Percentiles rank a stretch among this genome's conserved stretches.
These are phyloP conservation scores for Tulasnella sp. DNA, from an alignment of 768 basidiomycete genomes.

Conservation along the genomic window DNA sequence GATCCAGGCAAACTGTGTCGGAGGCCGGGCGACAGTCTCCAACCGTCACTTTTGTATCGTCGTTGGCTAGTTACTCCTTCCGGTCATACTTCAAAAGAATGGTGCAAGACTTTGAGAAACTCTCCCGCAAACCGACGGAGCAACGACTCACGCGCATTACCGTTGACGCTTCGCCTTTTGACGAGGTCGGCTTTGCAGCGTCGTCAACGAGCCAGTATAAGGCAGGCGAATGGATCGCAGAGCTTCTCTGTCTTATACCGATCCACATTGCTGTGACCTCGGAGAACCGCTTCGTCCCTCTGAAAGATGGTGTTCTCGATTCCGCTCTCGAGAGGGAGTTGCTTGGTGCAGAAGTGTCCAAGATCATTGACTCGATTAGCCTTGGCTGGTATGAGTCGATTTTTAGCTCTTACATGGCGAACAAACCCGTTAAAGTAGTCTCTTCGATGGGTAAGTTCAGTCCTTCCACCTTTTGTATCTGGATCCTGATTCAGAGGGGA, in stretches of 20 bases:
- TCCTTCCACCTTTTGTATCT: background rate
- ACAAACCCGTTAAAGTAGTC: constrained; percentile 62
- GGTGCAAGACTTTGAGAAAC: too few relatives aligned
- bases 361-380: constrained; percentile 51
- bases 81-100: too few relatives aligned
- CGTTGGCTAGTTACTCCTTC: too few relatives aligned
- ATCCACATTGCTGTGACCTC: constrained; percentile 58
- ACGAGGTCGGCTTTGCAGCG: too few relatives aligned
- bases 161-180: too few relatives aligned
- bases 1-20: background rate
- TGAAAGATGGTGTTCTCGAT: constrained; percentile 59
- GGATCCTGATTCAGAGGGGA: background rate
- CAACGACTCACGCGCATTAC: too few relatives aligned
- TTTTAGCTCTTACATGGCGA: constrained; percentile 59
- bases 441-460: constrained; percentile 53
- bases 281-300: constrained; percentile 57
- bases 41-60: too few relatives aligned
- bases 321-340: constrained; percentile 48
- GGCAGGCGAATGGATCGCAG: constrained; percentile 59
- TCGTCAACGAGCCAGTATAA: too few relatives aligned
- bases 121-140: too few relatives aligned
- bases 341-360: constrained; percentile 56
- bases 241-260: constrained; percentile 58
- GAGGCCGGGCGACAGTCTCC: too few relatives aligned
- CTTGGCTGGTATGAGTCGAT: constrained; percentile 64